These are phyloP conservation scores for Triticum aestivum DNA, from an alignment of 176 grass and related monocot species.

Conservation along the genomic window DNA sequence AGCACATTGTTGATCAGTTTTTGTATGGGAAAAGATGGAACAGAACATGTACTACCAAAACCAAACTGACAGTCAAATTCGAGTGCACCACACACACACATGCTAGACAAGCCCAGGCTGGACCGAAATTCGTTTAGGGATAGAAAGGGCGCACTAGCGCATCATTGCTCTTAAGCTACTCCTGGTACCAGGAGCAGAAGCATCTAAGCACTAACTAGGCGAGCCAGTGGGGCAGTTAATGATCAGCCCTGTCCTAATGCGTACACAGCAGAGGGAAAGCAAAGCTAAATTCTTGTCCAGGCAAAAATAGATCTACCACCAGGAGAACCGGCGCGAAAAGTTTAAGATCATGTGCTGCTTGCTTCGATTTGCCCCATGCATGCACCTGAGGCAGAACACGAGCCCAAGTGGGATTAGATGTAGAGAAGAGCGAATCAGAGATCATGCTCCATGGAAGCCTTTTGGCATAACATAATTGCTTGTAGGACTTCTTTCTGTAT, in stretches of 20 bases:
- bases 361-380: slow-evolving; percentile 18
- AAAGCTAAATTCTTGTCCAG: slow-evolving; percentile 39
- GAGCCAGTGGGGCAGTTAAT: slow-evolving; percentile 28
- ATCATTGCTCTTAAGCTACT: slow-evolving; percentile 7
- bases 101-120: slow-evolving; percentile 39
- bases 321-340: background rate
- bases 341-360: slow-evolving; percentile 9
- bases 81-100: background rate
- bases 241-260: slow-evolving; percentile 31
- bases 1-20: background rate
- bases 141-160: background rate
- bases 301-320: background rate
- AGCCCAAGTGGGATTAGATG: slow-evolving; percentile 43
- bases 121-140: slow-evolving; percentile 19
- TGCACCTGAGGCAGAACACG: slow-evolving; percentile 8
- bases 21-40: slow-evolving; percentile 7
- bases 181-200: slow-evolving; percentile 9
- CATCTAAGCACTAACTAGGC: slow-evolving; percentile 15
- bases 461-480: background rate
- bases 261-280: slow-evolving; percentile 29
- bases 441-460: slow-evolving; percentile 7
- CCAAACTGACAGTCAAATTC: background rate
- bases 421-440: slow-evolving; percentile 17
- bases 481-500: background rate
- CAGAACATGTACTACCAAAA: background rate